phyloP scores from a whole-genome alignment of 176 grass and related monocot species.

The Pharus latifolius region DNA sequence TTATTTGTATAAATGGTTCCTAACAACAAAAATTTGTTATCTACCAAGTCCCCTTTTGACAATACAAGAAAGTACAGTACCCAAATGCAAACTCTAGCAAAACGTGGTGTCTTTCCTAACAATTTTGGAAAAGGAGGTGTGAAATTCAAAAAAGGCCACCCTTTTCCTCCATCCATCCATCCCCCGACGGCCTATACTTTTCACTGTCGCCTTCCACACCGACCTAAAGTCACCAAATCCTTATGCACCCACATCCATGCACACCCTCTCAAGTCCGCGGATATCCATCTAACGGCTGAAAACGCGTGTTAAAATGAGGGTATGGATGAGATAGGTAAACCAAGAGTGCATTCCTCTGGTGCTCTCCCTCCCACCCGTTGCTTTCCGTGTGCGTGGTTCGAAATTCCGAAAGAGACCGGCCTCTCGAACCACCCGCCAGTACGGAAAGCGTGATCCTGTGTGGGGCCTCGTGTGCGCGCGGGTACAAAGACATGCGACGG shows the following conservation, averaged over 20 bases:
- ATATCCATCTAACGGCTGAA: not conserved
- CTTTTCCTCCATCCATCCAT: not conserved
- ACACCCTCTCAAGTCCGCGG: not conserved
- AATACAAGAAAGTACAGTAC: not conserved
- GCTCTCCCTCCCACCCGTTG: not conserved
- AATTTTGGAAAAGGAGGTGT: constrained; percentile 1
- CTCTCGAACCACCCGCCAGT: not conserved
- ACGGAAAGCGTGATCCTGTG: not conserved
- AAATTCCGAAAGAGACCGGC: constrained; percentile 5
- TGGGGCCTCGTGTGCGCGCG: no score
- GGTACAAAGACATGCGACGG: no score
- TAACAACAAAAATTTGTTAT: no score
- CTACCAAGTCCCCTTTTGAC: not conserved
- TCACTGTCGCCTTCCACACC: not conserved
- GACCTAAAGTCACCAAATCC: not conserved
- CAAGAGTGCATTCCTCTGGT: no score
- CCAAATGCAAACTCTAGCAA: not conserved
- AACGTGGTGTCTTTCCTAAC: not conserved
- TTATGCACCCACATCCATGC: not conserved
- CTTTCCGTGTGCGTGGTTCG: constrained; percentile 16
- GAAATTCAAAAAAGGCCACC: not conserved
- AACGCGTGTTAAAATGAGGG: not conserved
- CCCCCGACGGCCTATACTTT: not conserved
- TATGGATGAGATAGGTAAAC: no score
- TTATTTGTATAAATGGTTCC: no score